phyloP scores from a whole-genome alignment of 2,329 filamentous ascomycete genomes.

The Cadophora sp. region DNA sequence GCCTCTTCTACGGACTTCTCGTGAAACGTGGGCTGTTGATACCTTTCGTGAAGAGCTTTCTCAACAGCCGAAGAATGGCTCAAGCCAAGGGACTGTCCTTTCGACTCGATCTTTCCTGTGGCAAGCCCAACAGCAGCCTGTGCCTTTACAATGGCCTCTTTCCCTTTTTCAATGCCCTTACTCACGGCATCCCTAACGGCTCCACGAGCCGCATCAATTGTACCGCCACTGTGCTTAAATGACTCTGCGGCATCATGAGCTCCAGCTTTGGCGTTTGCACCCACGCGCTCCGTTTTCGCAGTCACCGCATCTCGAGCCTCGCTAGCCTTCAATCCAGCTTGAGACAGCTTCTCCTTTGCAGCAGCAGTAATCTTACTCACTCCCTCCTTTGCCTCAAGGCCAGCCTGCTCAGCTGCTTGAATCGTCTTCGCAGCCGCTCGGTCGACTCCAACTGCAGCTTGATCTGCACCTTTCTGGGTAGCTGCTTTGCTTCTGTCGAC shows the following conservation, averaged over 20 bases:
- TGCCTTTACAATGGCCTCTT: slow-evolving; percentile 48
- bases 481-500: slow-evolving; percentile 49
- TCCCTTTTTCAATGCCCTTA: slow-evolving; percentile 44
- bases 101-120: slow-evolving; percentile 47
- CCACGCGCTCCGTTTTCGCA: slow-evolving; percentile 37
- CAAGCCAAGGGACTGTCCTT: slow-evolving; percentile 46
- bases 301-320: slow-evolving; percentile 44
- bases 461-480: slow-evolving; percentile 34
- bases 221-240: slow-evolving; percentile 42
- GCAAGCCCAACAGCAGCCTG: slow-evolving; percentile 47
- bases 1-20: slow-evolving; percentile 59
- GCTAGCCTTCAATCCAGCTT: slow-evolving; percentile 34
- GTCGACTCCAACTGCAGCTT: slow-evolving; percentile 34
- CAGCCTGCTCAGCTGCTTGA: slow-evolving; percentile 35
- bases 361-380: slow-evolving; percentile 32
- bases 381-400: slow-evolving; percentile 25
- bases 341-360: slow-evolving; percentile 33
- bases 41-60: slow-evolving; percentile 60
- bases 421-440: slow-evolving; percentile 36
- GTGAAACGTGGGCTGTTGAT: slow-evolving; percentile 50
- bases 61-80: slow-evolving; percentile 45
- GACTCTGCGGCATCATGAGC: slow-evolving; percentile 36
- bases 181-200: slow-evolving; percentile 46
- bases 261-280: slow-evolving; percentile 35
- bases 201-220: slow-evolving; percentile 49